Base-by-base conservation (phyloP, 2,329 filamentous ascomycete species). In the Alternaria hordeiaustralica region DNA sequence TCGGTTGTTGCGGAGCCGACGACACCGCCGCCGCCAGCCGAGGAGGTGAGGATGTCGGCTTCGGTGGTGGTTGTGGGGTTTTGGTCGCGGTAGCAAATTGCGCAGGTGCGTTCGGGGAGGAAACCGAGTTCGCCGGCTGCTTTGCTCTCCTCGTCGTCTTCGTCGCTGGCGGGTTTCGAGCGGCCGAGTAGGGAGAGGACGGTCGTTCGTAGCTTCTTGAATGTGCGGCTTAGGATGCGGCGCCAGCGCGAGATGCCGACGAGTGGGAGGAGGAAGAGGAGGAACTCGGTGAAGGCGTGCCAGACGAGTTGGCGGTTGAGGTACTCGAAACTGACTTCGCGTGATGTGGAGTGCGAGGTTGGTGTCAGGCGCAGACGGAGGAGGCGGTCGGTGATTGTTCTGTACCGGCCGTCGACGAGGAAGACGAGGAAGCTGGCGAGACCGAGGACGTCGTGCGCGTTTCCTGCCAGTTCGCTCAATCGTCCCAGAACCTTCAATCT, bases 211-310 rank as follows among this genome's bases (percentile, higher is more conserved):
- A 92, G 90, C 79, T 90, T 94, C 71, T 92, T 89, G 93, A 94
- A 97, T n/a, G 90, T 89, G 66, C 94, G 88, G 20, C 88, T 86
- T n/a, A 97, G 84, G 91, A 95, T 97, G 69, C 94, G 87, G 61
- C 93, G 88, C 96, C 96, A 99, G 69, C 94, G 88, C 74, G 92
- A 91, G 71, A 99, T 95, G 55, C 96, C 96, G 45, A 99, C 92
- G n/a, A 99, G 87, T 0, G 96, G 96, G n/a, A 99, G 86, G 18
- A 98, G 87, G 79, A 98, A 99, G 30, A 99, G 87, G n/a, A 99
- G 85, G 73, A 99, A 99, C 79, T 99, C 96, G 25, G 96, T 99
- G 75, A 99, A 97, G n/a, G 96, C 96, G 81, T 99, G 96, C 96
- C 96, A 99, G 41, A 99, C 96, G 11, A 99, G 88, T 82, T 99